Evolutionary conservation across 202 grass and related monocot genomes (phyloP).

Genomic region (Schoenoplectus triqueter): DNA sequence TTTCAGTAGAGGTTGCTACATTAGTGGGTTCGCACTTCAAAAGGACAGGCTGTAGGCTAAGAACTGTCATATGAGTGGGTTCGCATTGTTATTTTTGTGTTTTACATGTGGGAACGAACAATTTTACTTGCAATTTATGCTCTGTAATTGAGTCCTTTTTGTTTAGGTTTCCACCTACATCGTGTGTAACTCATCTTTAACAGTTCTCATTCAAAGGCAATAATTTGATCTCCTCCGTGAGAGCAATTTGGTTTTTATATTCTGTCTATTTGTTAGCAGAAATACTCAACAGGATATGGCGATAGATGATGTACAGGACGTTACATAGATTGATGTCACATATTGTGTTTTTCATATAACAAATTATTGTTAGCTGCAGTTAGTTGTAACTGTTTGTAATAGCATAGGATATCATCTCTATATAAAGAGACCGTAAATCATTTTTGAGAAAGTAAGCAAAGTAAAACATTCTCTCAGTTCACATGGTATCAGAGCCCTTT

Average conservation of each 20-base stretch:
- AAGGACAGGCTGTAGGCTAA: slow-evolving; percentile 37
- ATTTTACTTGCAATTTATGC: slow-evolving; percentile 16
- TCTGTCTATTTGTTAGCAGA: too few relatives aligned
- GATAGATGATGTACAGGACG: too few relatives aligned
- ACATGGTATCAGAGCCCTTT: too few relatives aligned
- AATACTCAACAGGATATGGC: too few relatives aligned
- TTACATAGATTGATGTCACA: too few relatives aligned
- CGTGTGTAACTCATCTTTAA: slow-evolving; percentile 12
- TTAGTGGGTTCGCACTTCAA: slow-evolving; percentile 17
- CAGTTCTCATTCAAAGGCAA: neutral
- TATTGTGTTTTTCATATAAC: too few relatives aligned
- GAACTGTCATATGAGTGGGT: slow-evolving; percentile 35
- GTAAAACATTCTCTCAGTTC: too few relatives aligned
- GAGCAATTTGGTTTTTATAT: neutral
- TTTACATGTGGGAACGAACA: slow-evolving; percentile 18
- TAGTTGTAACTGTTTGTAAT: too few relatives aligned
- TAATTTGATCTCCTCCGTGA: neutral
- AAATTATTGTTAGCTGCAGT: too few relatives aligned
- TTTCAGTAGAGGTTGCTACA: slow-evolving; percentile 32
- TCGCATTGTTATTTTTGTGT: slow-evolving; percentile 24
- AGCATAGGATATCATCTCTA: too few relatives aligned
- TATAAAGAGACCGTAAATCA: too few relatives aligned
- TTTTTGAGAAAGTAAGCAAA: too few relatives aligned
- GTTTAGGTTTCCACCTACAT: neutral
- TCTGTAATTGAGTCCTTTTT: slow-evolving; percentile 36